Percentiles rank a stretch among this genome's conserved stretches.
Evolutionary conservation across 164 flowering plant genomes (phyloP).

Genomic region (Taxillus chinensis): DNA sequence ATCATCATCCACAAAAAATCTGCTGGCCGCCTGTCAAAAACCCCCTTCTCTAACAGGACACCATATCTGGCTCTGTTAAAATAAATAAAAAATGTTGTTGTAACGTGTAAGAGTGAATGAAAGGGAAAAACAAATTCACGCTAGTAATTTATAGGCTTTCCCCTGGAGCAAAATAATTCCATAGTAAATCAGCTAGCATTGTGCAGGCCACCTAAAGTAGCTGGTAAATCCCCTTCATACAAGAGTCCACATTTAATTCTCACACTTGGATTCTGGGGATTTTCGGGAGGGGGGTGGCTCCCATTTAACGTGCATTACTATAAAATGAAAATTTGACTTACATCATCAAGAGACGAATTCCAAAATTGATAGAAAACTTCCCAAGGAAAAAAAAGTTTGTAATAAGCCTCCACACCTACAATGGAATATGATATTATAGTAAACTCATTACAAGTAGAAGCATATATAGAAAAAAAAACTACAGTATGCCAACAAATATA

Average conservation of each 20-base stretch:
- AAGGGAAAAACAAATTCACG: not conserved
- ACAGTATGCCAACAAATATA: no score
- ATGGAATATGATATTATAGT: not conserved
- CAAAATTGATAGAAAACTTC: conserved; percentile 81
- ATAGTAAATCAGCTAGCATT: not conserved
- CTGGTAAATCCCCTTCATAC: not conserved
- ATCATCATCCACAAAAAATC: conserved; percentile 99
- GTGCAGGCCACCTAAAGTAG: not conserved
- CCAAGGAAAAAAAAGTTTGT: conserved; percentile 91
- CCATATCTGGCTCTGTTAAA: conserved; percentile 78
- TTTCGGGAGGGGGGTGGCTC: not conserved
- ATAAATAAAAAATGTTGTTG: conserved; percentile 3
- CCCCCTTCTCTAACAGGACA: conserved; percentile 83
- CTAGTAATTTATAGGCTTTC: not conserved
- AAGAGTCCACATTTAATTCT: no score
- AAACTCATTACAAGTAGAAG: not conserved
- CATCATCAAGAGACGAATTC: conserved; percentile 93
- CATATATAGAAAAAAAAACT: not conserved
- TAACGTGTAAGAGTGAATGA: not conserved
- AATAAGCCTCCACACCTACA: conserved; percentile 80
- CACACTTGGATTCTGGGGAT: no score
- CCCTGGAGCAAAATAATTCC: not conserved
- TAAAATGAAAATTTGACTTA: conserved; percentile 25
- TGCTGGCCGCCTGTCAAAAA: conserved; percentile 80
- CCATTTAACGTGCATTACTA: not conserved